Conservation (phyloP, 345 rosid genomes). For the Salix udensis region DNA sequence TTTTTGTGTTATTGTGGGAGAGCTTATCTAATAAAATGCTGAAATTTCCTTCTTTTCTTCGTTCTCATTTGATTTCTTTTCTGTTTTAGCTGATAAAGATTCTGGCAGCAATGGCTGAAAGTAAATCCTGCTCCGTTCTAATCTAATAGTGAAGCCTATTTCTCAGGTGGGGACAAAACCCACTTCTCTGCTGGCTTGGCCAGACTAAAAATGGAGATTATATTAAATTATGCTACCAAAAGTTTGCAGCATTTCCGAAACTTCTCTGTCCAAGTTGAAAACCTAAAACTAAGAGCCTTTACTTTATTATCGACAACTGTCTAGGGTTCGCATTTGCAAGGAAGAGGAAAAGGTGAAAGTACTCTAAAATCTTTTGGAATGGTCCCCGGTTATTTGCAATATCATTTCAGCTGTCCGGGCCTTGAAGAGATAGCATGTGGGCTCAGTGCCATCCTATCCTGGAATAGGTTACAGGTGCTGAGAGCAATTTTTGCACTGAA, state of each 20-base stretch:
- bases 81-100: not conserved
- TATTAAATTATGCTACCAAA: not conserved
- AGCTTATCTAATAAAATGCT: not conserved
- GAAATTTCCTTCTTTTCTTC: not conserved
- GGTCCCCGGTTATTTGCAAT: not conserved
- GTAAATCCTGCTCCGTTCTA: not conserved
- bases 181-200: not conserved
- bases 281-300: not conserved
- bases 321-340: not conserved
- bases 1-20: not conserved
- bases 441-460: not conserved
- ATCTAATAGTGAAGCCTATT: not conserved
- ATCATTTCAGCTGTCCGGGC: not conserved
- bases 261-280: not conserved
- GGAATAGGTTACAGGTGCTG: not conserved
- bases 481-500: not conserved
- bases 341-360: not conserved
- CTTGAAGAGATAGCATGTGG: not conserved
- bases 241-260: not conserved
- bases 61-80: not conserved
- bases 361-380: not conserved
- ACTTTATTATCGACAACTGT: not conserved
- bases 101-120: slow-evolving; percentile 9
- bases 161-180: not conserved
- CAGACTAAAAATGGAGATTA: not conserved